phyloP scores from a whole-genome alignment of 2,329 filamentous ascomycete genomes.

The Microdochium nivale region DNA sequence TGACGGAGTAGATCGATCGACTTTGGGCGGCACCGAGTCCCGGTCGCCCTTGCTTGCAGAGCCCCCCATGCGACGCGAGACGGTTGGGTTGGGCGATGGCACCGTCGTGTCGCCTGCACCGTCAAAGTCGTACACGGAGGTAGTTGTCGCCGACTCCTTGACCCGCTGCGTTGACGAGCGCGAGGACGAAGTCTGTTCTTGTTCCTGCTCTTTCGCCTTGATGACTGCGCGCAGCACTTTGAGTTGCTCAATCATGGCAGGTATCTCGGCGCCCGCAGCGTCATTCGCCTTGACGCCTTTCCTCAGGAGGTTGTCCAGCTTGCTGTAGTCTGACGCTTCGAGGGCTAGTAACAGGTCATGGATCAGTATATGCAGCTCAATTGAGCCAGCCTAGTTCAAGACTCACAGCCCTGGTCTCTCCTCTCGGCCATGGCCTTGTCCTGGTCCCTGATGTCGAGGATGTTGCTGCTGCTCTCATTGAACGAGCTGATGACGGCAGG shows the following conservation, averaged over 20 bases:
- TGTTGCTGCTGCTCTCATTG: slow-evolving; percentile 29
- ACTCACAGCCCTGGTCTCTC: slow-evolving; percentile 21
- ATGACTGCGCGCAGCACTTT: slow-evolving; percentile 29
- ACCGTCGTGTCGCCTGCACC: slow-evolving; percentile 31
- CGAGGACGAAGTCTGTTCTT: slow-evolving; percentile 18
- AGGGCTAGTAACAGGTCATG: slow-evolving; percentile 17
- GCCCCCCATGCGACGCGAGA: slow-evolving; percentile 25
- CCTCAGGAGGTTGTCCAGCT: slow-evolving; percentile 21
- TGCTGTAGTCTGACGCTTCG: slow-evolving; percentile 19
- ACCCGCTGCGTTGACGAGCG: slow-evolving; percentile 15
- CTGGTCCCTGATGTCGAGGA: slow-evolving; percentile 27
- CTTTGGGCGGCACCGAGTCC: slow-evolving; percentile 46
- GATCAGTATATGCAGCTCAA: slow-evolving; percentile 17
- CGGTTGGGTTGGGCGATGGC: slow-evolving; percentile 27
- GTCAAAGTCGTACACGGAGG: slow-evolving; percentile 34
- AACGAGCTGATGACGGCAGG: slow-evolving; percentile 23
- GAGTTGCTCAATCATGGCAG: slow-evolving; percentile 25
- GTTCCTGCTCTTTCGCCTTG: slow-evolving; percentile 29
- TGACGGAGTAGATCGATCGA: slow-evolving; percentile 29
- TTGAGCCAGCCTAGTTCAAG: slow-evolving; percentile 13
- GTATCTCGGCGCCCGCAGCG: slow-evolving; percentile 14
- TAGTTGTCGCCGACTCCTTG: slow-evolving; percentile 16
- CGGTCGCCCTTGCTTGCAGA: slow-evolving; percentile 28
- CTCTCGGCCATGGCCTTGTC: slow-evolving; percentile 29
- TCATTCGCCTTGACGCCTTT: slow-evolving; percentile 24